Evolutionary conservation across 371 early-diverging fungal genomes (phyloP), one percentile per base, ranked within the genome.

Genomic region (Lichtheimia corymbifera): DNA sequence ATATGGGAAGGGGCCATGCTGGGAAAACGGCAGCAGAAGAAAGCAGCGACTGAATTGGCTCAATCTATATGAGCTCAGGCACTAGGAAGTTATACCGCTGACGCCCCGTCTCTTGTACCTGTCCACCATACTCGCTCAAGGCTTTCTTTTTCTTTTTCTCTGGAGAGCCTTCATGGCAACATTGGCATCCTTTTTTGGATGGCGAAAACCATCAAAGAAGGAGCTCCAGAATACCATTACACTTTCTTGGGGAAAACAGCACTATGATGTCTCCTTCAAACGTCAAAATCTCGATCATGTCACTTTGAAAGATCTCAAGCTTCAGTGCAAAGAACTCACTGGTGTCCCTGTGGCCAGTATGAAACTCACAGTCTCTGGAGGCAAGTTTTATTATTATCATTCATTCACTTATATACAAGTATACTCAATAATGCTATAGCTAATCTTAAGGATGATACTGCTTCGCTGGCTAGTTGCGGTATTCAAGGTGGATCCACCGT

Each of bases 361-460:
- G 82, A 71, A 67, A 28, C 55, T 82, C 28, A 64, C 64, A 35
- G 73, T 76, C 1, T 76, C 77, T 51, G 79, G 79, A 56, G 82
- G 82, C 77, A 75, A 68, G n/a, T 27, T 24, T 30, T 18, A 0
- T 4, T 17, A 1, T 30, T 22, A 49, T 50, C 3, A 4, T 15
- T 7, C 7, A n/a, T n/a, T n/a, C n/a, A n/a, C n/a, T n/a, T n/a
- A 2, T 22, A 57, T 0, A 20, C 15, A 22, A 50, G n/a, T 14
- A 3, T 9, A 2, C 18, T 24, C 50, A 14, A 40, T 44, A 12
- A 13, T 18, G 27, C 15, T 30, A 20, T 25, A 81, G 87, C 87
- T 1, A 74, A 83, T 13, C 80, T 87, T 64, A 87, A 84, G 61
- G 87, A 87, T 58, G 83, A 87, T 44, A 81, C 73, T n/a, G 84